These are phyloP conservation scores for Phytophthora citrophthora DNA, from an alignment of 352 stramenopile species.

Conservation along the genomic window DNA sequence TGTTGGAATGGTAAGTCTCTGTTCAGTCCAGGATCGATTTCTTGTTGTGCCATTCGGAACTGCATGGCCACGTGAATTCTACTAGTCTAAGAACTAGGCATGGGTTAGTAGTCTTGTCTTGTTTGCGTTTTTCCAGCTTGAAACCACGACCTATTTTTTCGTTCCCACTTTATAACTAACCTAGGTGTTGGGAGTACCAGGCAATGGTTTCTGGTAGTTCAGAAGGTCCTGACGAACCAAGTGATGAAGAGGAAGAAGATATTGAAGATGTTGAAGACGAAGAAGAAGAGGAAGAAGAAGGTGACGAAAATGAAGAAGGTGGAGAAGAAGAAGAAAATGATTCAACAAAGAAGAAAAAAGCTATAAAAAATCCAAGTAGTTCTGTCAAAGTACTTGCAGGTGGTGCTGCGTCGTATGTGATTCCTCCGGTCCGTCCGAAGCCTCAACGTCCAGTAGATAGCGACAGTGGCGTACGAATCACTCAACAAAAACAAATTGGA, in stretches of 20 bases:
- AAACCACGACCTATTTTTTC: conserved; percentile 38
- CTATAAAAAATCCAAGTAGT: conserved; percentile 14
- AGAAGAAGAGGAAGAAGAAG: conserved; percentile 16
- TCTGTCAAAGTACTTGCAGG: conserved; percentile 31
- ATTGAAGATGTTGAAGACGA: conserved; percentile 25
- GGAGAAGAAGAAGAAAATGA: conserved; percentile 25
- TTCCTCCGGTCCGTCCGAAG: conserved; percentile 27
- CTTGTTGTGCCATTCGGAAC: conserved; percentile 14
- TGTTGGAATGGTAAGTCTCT: conserved; percentile 1
- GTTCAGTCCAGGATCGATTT: background rate
- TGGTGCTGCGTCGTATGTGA: conserved; percentile 34
- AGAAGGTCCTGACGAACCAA: conserved; percentile 11
- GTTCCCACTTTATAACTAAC: no score
- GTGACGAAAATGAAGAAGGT: conserved; percentile 26
- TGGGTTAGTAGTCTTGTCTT: no score
- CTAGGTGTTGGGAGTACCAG: no score
- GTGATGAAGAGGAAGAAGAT: conserved; percentile 27
- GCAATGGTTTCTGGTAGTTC: conserved; percentile 7
- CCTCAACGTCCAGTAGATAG: conserved; percentile 37
- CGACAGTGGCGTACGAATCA: conserved; percentile 33
- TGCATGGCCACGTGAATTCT: conserved; percentile 20
- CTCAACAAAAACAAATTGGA: conserved; percentile 67
- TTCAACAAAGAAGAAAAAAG: conserved; percentile 13
- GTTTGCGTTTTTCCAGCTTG: conserved; percentile 6
- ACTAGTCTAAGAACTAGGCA: no score